Evolutionary conservation across 345 rosid species (phyloP).

Genomic region (Barbarea vulgaris): DNA sequence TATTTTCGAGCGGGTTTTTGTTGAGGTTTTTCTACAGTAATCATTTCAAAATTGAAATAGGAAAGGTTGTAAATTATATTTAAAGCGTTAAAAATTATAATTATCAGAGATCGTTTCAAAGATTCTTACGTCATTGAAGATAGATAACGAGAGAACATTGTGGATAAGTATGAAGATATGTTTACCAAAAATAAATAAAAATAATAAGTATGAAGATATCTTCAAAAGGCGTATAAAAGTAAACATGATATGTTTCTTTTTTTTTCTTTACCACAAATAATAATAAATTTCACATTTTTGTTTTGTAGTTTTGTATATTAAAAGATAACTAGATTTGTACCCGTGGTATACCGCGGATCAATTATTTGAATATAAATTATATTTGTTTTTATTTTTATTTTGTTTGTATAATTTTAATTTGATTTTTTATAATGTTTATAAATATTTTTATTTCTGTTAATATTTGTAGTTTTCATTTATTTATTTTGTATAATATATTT

Average conservation of each 20-base stretch:
- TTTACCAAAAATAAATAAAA: too few relatives aligned
- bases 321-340: too few relatives aligned
- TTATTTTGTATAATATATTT: too few relatives aligned
- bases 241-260: neutral
- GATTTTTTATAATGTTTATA: too few relatives aligned
- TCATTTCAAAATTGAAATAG: neutral
- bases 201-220: conserved; percentile 11
- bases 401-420: too few relatives aligned
- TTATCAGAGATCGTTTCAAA: neutral
- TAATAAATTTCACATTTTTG: neutral
- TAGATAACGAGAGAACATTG: conserved; percentile 7
- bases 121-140: neutral
- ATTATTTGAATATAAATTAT: too few relatives aligned
- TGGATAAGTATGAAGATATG: conserved; percentile 28
- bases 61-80: neutral
- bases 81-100: neutral
- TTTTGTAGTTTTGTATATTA: neutral
- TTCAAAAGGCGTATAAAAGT: neutral
- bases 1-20: neutral
- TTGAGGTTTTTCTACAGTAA: neutral
- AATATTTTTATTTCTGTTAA: too few relatives aligned
- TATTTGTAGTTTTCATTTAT: too few relatives aligned
- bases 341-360: too few relatives aligned
- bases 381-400: too few relatives aligned
- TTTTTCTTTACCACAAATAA: neutral